These are phyloP conservation scores for Phalaenopsis hybrid DNA, from an alignment of 116 monocot species.

Conservation along the genomic window DNA sequence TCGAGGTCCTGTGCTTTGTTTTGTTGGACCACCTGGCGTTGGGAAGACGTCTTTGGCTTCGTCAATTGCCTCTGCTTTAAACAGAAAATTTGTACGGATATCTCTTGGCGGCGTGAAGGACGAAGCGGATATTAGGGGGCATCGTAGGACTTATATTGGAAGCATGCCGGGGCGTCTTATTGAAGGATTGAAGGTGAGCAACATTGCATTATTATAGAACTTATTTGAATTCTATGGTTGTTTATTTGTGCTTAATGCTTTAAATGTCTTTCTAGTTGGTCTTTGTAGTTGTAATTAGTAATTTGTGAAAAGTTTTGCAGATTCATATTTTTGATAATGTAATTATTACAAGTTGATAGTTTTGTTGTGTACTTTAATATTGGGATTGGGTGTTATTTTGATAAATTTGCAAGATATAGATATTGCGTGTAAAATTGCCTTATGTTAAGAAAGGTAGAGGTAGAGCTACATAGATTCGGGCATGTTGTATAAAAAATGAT, in stretches of 20 bases:
- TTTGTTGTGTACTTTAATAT: neutral
- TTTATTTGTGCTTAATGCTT: neutral
- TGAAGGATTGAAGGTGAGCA: constrained; percentile 84
- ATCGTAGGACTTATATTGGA: constrained; percentile 94
- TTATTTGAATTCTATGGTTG: neutral
- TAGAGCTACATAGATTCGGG: too few relatives aligned
- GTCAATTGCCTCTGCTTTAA: constrained; percentile 86
- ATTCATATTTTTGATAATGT: neutral
- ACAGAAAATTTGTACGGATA: constrained; percentile 88
- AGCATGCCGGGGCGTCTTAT: constrained; percentile 99
- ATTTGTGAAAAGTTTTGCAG: neutral
- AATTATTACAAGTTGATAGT: neutral
- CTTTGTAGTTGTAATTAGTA: neutral
- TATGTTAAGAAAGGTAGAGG: too few relatives aligned
- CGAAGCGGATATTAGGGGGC: constrained; percentile 99
- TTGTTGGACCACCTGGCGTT: constrained; percentile 98
- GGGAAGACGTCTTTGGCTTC: constrained; percentile 99
- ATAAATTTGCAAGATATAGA: too few relatives aligned
- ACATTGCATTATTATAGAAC: neutral
- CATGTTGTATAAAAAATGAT: too few relatives aligned
- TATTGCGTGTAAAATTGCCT: too few relatives aligned
- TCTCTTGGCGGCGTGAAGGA: constrained; percentile 99
- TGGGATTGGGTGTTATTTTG: too few relatives aligned
- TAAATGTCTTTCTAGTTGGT: neutral
- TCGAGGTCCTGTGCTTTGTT: constrained; percentile 87